phyloP scores from a whole-genome alignment of 352 stramenopile species.

The Pythium aquatile region DNA sequence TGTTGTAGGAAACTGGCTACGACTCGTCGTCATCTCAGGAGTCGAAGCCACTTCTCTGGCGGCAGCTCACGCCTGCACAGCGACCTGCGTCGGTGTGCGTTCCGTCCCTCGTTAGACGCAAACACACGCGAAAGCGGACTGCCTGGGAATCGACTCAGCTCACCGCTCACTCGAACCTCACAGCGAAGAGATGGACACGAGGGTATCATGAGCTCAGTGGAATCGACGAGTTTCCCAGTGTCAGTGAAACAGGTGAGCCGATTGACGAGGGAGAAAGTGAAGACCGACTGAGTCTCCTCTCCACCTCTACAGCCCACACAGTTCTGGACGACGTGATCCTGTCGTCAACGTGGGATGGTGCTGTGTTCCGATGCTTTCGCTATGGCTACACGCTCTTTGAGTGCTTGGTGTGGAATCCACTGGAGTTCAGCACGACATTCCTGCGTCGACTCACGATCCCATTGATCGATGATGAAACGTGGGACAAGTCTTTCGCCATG shows the following conservation, averaged over 20 bases:
- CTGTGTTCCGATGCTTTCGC: constrained; percentile 23
- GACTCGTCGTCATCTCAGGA: constrained; percentile 29
- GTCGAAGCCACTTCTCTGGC: constrained; percentile 52
- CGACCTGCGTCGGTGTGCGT: constrained; percentile 62
- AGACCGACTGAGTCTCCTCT: background rate
- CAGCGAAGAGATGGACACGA: constrained; percentile 63
- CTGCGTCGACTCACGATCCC: constrained; percentile 71
- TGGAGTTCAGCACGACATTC: constrained; percentile 70
- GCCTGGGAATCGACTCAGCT: constrained; percentile 61
- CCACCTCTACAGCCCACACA: background rate
- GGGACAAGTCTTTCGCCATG: constrained; percentile 72
- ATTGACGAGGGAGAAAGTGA: constrained; percentile 21
- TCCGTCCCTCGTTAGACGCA: constrained; percentile 38
- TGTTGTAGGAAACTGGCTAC: constrained; percentile 16
- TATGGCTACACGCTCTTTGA: constrained; percentile 37
- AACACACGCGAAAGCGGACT: constrained; percentile 38
- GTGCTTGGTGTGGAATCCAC: constrained; percentile 61
- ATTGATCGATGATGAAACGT: constrained; percentile 76
- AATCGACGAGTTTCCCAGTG: constrained; percentile 49
- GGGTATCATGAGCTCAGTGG: constrained; percentile 59
- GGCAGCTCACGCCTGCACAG: constrained; percentile 46
- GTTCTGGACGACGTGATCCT: background rate
- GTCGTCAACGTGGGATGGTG: constrained; percentile 16
- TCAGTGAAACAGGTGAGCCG: constrained; percentile 31
- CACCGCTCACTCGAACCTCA: constrained; percentile 55